Conservation (phyloP, 768 basidiomycete genomes). For the Collybia mongolica region DNA sequence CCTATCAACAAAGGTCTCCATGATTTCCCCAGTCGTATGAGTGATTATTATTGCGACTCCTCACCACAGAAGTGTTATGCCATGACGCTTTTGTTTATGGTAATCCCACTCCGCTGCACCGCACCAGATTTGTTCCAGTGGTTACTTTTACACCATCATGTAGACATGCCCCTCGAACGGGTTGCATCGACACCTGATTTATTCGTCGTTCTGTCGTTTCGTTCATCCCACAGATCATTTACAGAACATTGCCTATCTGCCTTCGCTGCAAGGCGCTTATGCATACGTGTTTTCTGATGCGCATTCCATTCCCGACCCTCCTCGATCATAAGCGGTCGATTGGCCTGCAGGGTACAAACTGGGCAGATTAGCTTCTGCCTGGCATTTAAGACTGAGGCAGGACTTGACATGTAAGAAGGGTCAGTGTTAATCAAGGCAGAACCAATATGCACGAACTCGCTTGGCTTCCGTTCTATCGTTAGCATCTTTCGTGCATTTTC, state of each 20-base stretch:
- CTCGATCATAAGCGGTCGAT: conserved; percentile 67
- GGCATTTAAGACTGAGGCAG: conserved; percentile 50
- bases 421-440: conserved; percentile 5
- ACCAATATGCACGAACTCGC: conserved; percentile 35
- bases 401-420: conserved; percentile 37
- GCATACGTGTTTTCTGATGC: conserved; percentile 56
- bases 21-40: no score
- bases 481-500: conserved; percentile 53
- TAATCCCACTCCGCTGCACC: no score
- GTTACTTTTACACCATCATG: background rate
- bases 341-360: conserved; percentile 56
- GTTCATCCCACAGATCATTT: background rate
- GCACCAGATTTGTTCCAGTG: no score
- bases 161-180: no score
- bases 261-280: conserved; percentile 45
- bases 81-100: no score
- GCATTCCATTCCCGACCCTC: conserved; percentile 50
- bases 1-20: no score
- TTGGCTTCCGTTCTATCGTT: conserved; percentile 37
- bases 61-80: no score
- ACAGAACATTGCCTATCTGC: background rate
- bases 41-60: no score
- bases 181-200: background rate
- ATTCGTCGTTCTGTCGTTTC: background rate
- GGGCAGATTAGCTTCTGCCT: conserved; percentile 60